These are phyloP conservation scores for Pythium phragmiticola DNA, from an alignment of 352 stramenopile genomes.

Conservation along the genomic window DNA sequence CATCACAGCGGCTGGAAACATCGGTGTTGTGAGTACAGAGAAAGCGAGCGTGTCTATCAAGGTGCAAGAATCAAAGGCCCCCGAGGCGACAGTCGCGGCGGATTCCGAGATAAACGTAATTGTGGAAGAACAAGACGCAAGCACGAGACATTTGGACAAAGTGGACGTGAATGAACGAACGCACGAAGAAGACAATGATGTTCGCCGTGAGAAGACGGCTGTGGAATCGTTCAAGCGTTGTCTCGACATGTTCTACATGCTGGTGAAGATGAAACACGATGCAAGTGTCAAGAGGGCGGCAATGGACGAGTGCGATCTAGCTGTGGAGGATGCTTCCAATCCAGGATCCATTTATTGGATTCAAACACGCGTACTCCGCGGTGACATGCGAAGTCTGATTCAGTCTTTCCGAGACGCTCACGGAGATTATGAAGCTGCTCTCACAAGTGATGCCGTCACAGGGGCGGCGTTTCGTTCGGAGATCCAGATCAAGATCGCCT, in stretches of 20 bases:
- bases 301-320: not conserved
- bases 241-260: constrained; percentile 5
- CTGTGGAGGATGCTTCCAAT: not conserved
- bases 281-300: not conserved
- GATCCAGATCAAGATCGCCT: constrained; percentile 41
- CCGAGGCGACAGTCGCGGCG: not conserved
- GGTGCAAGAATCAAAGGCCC: not conserved
- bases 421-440: constrained; percentile 38
- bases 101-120: not conserved
- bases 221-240: constrained; percentile 3
- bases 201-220: not conserved
- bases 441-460: not conserved
- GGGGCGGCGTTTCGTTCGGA: constrained; percentile 4
- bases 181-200: not conserved
- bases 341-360: not conserved
- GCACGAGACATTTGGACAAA: not conserved
- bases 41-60: not conserved
- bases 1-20: not conserved
- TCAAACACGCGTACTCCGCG: constrained; percentile 1
- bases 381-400: constrained; percentile 7
- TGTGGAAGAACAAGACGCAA: not conserved
- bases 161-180: not conserved
- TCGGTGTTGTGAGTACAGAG: not conserved
- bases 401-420: constrained; percentile 27
- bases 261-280: constrained; percentile 12